phyloP scores from a whole-genome alignment of 495 filamentous ascomycete species.

The Penicillium paxilli region DNA sequence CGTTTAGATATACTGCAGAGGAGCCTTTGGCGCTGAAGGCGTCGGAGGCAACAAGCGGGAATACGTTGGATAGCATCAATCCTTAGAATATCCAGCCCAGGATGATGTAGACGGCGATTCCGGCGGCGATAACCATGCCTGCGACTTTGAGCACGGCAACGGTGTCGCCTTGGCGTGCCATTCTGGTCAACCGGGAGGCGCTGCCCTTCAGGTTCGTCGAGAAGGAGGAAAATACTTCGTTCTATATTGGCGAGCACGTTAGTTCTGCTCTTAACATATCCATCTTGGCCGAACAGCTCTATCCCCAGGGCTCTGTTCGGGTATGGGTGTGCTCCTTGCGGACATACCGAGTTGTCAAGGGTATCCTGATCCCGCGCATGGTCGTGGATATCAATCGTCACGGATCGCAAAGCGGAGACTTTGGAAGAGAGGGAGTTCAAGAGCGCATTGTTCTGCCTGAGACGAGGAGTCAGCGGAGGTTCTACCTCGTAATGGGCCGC shows the following conservation, averaged over 20 bases:
- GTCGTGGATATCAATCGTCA: conserved; percentile 99
- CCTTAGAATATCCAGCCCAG: conserved; percentile 62
- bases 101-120: conserved; percentile 74
- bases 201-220: conserved; percentile 72
- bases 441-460: conserved; percentile 90
- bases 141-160: conserved; percentile 87
- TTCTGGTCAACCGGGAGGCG: conserved; percentile 81
- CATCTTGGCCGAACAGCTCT: not conserved
- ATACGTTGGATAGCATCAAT: not conserved
- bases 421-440: conserved; percentile 88
- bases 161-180: conserved; percentile 89
- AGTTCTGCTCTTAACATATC: not conserved
- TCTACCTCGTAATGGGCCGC: not conserved
- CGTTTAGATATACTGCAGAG: not conserved
- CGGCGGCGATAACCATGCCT: conserved; percentile 73
- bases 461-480: conserved; percentile 6
- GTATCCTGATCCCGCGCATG: conserved; percentile 82
- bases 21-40: not conserved
- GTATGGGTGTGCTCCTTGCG: not conserved
- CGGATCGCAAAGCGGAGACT: conserved; percentile 84
- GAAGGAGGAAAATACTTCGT: conserved; percentile 62
- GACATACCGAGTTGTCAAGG: conserved; percentile 78
- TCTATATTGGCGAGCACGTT: conserved; percentile 33
- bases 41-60: not conserved
- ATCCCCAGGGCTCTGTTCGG: not conserved